These are phyloP conservation scores for Ogataea chonburiensis DNA, from an alignment of 805 yeast genomes.

Conservation along the genomic window DNA sequence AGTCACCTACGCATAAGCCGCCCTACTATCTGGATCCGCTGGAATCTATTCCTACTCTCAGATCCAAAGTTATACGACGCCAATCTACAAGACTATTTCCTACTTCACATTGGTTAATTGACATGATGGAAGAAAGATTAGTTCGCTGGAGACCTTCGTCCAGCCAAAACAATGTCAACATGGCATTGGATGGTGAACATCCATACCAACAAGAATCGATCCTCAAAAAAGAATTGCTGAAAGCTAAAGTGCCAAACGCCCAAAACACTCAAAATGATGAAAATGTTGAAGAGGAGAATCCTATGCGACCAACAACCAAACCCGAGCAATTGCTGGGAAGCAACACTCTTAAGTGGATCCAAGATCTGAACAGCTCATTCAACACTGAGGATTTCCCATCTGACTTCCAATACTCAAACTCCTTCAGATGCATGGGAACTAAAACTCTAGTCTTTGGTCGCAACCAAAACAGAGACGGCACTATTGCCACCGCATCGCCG, in stretches of 20 bases:
- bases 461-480: background rate
- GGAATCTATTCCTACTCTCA: constrained; percentile 22
- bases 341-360: constrained; percentile 18
- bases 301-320: background rate
- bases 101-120: constrained; percentile 23
- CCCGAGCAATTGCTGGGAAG: constrained; percentile 15
- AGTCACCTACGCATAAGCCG: constrained; percentile 26
- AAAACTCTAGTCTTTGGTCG: constrained; percentile 7
- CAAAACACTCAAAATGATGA: constrained; percentile 5
- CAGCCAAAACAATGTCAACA: constrained; percentile 28
- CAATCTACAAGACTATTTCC: constrained; percentile 34
- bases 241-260: constrained; percentile 4
- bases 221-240: constrained; percentile 1
- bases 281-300: constrained; percentile 6
- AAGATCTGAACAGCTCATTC: constrained; percentile 20
- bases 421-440: constrained; percentile 16
- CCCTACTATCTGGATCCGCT: constrained; percentile 15
- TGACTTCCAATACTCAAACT: constrained; percentile 19
- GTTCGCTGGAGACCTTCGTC: constrained; percentile 37
- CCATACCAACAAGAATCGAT: constrained; percentile 25
- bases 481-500: constrained; percentile 12
- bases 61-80: constrained; percentile 29
- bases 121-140: constrained; percentile 37
- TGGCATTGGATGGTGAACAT: constrained; percentile 34
- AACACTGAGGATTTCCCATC: constrained; percentile 14